Percentiles rank a stretch among this genome's conserved stretches.
Evolutionary conservation across 345 rosid genomes (phyloP).

Genomic region (Hirschfeldia incana): DNA sequence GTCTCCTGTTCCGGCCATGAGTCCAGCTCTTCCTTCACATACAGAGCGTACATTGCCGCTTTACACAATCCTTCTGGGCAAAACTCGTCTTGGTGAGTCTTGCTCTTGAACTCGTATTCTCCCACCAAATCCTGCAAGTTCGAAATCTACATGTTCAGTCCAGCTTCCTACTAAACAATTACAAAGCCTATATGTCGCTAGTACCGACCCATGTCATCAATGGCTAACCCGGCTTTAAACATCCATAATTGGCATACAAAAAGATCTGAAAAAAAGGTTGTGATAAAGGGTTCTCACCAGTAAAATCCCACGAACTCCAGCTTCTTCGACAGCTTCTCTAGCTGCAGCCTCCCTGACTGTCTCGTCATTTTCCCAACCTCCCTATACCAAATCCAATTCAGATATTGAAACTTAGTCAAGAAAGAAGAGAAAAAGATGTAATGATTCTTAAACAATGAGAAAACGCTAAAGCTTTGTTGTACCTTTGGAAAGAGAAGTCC

Average conservation of each 20-base stretch:
- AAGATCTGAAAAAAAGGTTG: background rate
- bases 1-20: slow-evolving; percentile 83
- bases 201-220: background rate
- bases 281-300: slow-evolving; percentile 44
- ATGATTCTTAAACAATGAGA: background rate
- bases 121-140: slow-evolving; percentile 64
- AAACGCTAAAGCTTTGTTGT: background rate
- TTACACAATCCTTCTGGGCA: slow-evolving; percentile 88
- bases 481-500: slow-evolving; percentile 88
- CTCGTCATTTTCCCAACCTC: slow-evolving; percentile 88
- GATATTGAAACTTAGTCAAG: background rate
- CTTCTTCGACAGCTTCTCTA: slow-evolving; percentile 85
- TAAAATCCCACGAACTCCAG: slow-evolving; percentile 71
- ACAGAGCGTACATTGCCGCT: slow-evolving; percentile 82
- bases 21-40: slow-evolving; percentile 71
- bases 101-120: slow-evolving; percentile 76
- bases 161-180: background rate
- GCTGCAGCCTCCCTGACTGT: slow-evolving; percentile 72
- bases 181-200: background rate
- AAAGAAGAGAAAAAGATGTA: background rate
- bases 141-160: background rate
- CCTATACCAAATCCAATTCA: slow-evolving; percentile 33
- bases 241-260: background rate
- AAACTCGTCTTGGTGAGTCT: slow-evolving; percentile 82
- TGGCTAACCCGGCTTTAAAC: background rate